Base-by-base conservation (phyloP, 495 filamentous ascomycete species). In the Aspergillus egyptiacus region DNA sequence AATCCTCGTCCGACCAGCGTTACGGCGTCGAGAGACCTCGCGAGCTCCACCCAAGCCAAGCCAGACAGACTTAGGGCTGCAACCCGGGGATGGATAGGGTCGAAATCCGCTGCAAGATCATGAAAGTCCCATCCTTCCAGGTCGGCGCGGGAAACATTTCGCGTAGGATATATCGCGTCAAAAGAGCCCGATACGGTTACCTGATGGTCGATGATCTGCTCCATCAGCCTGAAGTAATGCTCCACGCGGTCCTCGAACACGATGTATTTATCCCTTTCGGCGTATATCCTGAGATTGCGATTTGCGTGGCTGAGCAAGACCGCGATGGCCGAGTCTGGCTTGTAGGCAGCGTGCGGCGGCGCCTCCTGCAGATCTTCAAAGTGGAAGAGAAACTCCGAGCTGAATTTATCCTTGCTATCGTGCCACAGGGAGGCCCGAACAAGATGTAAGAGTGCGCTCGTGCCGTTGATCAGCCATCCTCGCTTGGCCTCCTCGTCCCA, bases 51-150 rank as follows among this genome's bases (percentile, higher is more conserved):
- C 67, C 67, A 70, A 1, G 47, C 58, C 15, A 42, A 35, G 2
- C 60, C 61, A 15, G 28, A 30, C 27, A 53, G 1, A 18, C 48
- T 5, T 0, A 68, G 45, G 0, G 37, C 56, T 6, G 55, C 46
- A 6, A 60, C 54, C 3, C 61, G 50, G 5, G 64, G 61, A 24
- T 33, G 40, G 13, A 61, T 6, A 5, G 51, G 64, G 40, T 63
- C 56, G 8, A 36, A n/a, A 24, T 50, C 39, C 0, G 36, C 48
- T 1, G 56, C 62, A 5, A 68, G 20, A 28, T 69, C 62, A 17
- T 46, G 54, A 43, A 67, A 68, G 24, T 66, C 61, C 53, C 55
- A 67, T 6, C 64, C 63, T 48, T 67, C 62, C 1, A 67, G 50
- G 17, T 64, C 36, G n/a, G 41, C 61, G 51, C 19, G 54, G 20